A percentile compares a stretch with the other conserved stretches of the same genome.
phyloP scores from a whole-genome alignment of 805 yeast species.

The Lipomyces spencermartinsiae region DNA sequence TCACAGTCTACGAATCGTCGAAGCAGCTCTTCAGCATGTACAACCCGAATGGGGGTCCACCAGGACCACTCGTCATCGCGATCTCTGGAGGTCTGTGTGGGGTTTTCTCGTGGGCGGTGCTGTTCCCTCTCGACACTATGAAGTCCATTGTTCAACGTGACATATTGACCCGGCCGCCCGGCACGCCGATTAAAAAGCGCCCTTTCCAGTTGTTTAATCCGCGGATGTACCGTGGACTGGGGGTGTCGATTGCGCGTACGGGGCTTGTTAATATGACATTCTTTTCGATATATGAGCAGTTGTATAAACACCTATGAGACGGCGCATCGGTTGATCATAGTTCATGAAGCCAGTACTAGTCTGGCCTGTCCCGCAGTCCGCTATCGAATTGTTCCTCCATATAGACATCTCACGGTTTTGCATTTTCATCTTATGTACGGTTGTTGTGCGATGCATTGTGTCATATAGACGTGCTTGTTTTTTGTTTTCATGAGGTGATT shows the following conservation, averaged over 20 bases:
- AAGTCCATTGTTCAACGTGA: constrained; percentile 79
- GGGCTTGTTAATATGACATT: constrained; percentile 76
- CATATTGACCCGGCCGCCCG: constrained; percentile 60
- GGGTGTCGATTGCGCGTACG: constrained; percentile 74
- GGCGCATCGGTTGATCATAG: too few relatives aligned
- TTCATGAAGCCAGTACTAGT: not conserved
- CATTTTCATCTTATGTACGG: not conserved
- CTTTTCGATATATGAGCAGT: constrained; percentile 68
- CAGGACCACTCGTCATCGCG: constrained; percentile 57
- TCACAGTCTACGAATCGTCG: constrained; percentile 74
- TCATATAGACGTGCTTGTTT: not conserved
- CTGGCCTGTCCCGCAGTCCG: not conserved
- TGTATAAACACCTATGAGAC: constrained; percentile 57
- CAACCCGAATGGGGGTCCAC: constrained; percentile 41
- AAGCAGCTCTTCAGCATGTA: constrained; percentile 49
- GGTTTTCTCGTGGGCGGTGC: constrained; percentile 71
- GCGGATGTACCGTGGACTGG: constrained; percentile 75
- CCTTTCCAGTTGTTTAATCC: constrained; percentile 51
- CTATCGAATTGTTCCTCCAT: not conserved
- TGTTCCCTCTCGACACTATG: constrained; percentile 82
- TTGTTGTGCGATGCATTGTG: not conserved
- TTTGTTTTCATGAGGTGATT: not conserved
- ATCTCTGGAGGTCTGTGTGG: constrained; percentile 84
- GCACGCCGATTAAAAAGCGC: constrained; percentile 54
- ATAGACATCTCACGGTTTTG: not conserved